These are phyloP conservation scores for Leccinum aurantiacum DNA, from an alignment of 768 basidiomycete genomes.

Conservation along the genomic window DNA sequence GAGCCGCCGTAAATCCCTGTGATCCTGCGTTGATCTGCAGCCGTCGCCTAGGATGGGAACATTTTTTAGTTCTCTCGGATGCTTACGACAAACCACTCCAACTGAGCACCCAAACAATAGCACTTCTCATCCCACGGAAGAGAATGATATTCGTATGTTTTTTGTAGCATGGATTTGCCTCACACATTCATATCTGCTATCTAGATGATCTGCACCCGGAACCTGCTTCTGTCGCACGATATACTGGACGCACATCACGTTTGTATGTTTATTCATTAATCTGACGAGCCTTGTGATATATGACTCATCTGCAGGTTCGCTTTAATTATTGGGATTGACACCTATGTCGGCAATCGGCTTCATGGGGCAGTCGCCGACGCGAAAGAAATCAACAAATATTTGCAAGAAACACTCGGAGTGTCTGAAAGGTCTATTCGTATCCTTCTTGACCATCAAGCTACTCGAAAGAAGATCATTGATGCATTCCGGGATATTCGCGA, in stretches of 20 bases:
- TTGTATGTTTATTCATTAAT: background rate
- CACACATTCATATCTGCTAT: background rate
- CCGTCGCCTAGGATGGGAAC: background rate
- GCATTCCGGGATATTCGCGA: slow-evolving; percentile 23
- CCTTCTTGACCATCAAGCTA: slow-evolving; percentile 39
- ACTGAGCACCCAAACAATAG: background rate
- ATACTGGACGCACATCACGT: background rate
- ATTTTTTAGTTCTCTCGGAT: background rate
- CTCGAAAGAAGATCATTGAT: slow-evolving; percentile 35
- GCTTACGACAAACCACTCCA: background rate
- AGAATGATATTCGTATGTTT: background rate
- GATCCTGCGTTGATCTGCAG: background rate
- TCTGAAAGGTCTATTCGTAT: slow-evolving; percentile 36
- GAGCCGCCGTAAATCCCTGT: background rate
- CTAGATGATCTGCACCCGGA: background rate
- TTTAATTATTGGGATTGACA: slow-evolving; percentile 45
- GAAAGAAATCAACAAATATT: slow-evolving; percentile 35
- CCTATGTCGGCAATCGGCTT: slow-evolving; percentile 34
- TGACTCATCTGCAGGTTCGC: slow-evolving; percentile 28
- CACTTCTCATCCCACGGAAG: background rate
- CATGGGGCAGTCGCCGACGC: slow-evolving; percentile 41
- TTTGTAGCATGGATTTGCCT: background rate
- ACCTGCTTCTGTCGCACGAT: background rate
- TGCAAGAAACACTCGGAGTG: slow-evolving; percentile 31
- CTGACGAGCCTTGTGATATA: too few species aligned